phyloP scores from a whole-genome alignment of 768 basidiomycete species.

The Suillus spraguei region DNA sequence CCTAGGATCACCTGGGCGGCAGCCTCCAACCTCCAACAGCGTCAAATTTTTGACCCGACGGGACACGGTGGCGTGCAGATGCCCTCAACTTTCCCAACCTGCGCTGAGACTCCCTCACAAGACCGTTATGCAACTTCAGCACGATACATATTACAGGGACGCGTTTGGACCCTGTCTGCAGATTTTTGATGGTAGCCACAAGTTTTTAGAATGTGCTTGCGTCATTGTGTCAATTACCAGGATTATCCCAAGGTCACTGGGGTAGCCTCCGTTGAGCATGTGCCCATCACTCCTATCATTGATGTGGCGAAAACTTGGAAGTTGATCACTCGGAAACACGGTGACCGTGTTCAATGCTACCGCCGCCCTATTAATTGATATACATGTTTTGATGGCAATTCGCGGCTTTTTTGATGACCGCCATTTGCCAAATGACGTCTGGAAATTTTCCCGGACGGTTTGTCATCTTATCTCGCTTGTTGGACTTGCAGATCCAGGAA shows the following conservation, averaged over 20 bases:
- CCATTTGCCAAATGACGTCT: slow-evolving; percentile 70
- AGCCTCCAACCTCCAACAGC: slow-evolving; percentile 54
- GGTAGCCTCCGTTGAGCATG: slow-evolving; percentile 72
- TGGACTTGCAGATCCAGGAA: slow-evolving; percentile 55
- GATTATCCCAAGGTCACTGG: slow-evolving; percentile 52
- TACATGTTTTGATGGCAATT: slow-evolving; percentile 59
- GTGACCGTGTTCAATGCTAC: slow-evolving; percentile 39
- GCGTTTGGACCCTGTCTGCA: slow-evolving; percentile 62
- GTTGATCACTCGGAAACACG: slow-evolving; percentile 40
- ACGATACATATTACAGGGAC: slow-evolving; percentile 57
- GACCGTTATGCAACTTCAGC: slow-evolving; percentile 64
- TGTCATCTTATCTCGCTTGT: slow-evolving; percentile 51
- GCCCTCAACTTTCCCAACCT: slow-evolving; percentile 71
- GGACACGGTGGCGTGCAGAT: slow-evolving; percentile 51
- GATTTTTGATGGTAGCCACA: slow-evolving; percentile 65
- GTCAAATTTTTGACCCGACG: slow-evolving; percentile 37
- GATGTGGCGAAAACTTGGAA: slow-evolving; percentile 60
- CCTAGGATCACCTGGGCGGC: slow-evolving; percentile 55
- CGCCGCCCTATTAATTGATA: slow-evolving; percentile 54
- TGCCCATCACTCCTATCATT: slow-evolving; percentile 68
- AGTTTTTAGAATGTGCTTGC: slow-evolving; percentile 12
- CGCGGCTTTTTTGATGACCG: slow-evolving; percentile 64
- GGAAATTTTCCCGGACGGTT: slow-evolving; percentile 58
- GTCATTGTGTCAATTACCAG: slow-evolving; percentile 1
- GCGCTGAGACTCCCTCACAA: slow-evolving; percentile 53